These are phyloP conservation scores for Ceraceosorus bombacis DNA, from an alignment of 1,284 basidiomycete genomes.

Conservation along the genomic window DNA sequence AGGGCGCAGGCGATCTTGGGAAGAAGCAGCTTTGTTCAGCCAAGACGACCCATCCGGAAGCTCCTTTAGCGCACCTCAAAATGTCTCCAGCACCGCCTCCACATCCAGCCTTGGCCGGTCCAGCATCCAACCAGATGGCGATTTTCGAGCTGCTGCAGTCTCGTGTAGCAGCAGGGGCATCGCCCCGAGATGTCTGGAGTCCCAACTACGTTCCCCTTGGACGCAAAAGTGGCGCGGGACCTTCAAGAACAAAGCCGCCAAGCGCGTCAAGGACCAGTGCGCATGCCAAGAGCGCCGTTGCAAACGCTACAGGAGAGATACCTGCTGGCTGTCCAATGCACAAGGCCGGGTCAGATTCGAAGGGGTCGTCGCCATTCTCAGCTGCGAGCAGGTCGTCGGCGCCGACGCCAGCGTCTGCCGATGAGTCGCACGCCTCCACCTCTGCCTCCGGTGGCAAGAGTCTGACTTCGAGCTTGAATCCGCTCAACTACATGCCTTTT, in stretches of 20 bases:
- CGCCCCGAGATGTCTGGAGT: background rate
- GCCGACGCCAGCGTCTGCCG: background rate
- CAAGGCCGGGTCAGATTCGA: conserved; percentile 10
- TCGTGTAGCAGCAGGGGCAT: background rate
- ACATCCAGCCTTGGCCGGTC: too few species aligned
- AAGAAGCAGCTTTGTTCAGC: too few species aligned
- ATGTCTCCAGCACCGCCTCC: too few species aligned
- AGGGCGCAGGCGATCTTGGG: too few species aligned
- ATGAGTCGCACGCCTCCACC: conserved; percentile 6
- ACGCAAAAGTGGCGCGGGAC: conserved; percentile 2
- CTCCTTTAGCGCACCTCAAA: too few species aligned
- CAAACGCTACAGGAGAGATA: background rate
- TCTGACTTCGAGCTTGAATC: conserved; percentile 53
- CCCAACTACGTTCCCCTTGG: background rate
- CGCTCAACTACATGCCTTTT: conserved; percentile 80
- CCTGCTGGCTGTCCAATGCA: conserved; percentile 38
- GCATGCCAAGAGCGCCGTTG: conserved; percentile 1
- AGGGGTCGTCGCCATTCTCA: background rate
- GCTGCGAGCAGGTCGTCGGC: background rate
- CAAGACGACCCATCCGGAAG: too few species aligned
- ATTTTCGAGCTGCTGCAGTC: background rate
- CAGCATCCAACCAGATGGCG: background rate
- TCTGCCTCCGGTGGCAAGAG: conserved; percentile 5
- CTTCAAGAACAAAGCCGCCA: conserved; percentile 3
- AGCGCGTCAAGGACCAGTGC: conserved; percentile 11